Evolutionary conservation across 1,284 basidiomycete species (phyloP), one percentile per base, ranked within the genome.

Genomic region (Wallemia ichthyophaga): DNA sequence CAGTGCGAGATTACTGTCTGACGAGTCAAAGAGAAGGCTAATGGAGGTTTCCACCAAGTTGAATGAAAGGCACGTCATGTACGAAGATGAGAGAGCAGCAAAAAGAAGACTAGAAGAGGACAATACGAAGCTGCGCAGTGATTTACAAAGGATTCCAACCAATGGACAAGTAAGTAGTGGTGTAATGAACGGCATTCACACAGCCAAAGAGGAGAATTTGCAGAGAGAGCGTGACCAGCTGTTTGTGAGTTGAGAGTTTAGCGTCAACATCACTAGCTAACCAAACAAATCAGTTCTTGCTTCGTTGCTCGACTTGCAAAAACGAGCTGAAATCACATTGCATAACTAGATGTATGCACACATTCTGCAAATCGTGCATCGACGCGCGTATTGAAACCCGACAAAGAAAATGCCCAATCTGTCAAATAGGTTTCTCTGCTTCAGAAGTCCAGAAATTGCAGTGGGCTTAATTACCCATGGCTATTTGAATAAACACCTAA

Each of bases 401-500:
- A 62, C 91, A 95, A 69, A 81, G 92, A 57, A 95, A 95, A 71
- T 98, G 92, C 70, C 92, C 92, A 19, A 82, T 83, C 23, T 96
- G 92, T 69, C 83, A 83, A 63, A 67, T 85, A 33, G 73, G 78
- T 1, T 98, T 98, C 71, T 82, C 83, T 3, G 79, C 81, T 65
- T 82, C 81, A 62, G 91, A 98, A 64, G 85, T 89, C 24, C 80
- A 87, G 68, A 76, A 77, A 58, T 71, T 96, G 59, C 95, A 79
- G 69, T 85, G 37, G 37, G 66, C 59, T 64, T 48, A 61, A 60
- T 11, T 23, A 11, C 26, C 26, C 26, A 7, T 56, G 17, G 5
- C 24, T 5, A 7, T 56, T 5, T 56, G 28, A 31, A 31, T 31
- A 7, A 31, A 31, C 17, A 15, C 37, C 37, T 48, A 48, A 48